These are phyloP conservation scores for Jatropha podagrica DNA, from an alignment of 441 rosid genomes.

Conservation along the genomic window DNA sequence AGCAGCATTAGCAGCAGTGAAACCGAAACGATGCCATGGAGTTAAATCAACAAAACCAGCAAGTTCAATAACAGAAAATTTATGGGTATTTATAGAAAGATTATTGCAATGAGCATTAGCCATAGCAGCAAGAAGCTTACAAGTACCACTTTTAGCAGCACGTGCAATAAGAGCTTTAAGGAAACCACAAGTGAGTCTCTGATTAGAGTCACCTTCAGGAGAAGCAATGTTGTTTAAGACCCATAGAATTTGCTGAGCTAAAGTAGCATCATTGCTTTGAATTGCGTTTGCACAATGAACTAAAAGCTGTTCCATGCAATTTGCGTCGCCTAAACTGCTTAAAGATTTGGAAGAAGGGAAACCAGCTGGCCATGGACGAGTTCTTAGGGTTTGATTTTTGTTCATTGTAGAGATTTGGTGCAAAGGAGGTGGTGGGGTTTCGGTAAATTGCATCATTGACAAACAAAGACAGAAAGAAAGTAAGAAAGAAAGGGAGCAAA, in stretches of 20 bases:
- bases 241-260: conserved; percentile 86
- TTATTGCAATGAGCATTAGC: conserved; percentile 34
- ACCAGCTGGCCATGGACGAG: conserved; percentile 61
- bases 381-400: conserved; percentile 38
- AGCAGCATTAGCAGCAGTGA: conserved; percentile 77
- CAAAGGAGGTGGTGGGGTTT: conserved; percentile 48
- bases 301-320: conserved; percentile 81
- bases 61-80: conserved; percentile 77
- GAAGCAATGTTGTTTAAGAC: conserved; percentile 84
- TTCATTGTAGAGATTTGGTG: conserved; percentile 39
- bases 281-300: conserved; percentile 87
- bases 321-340: conserved; percentile 60
- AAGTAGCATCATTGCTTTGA: conserved; percentile 70
- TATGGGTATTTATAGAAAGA: conserved; percentile 44
- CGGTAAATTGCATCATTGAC: conserved; percentile 63
- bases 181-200: conserved; percentile 64
- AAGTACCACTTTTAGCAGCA: conserved; percentile 58
- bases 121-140: conserved; percentile 55
- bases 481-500: conserved; percentile 9
- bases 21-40: conserved; percentile 93
- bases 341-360: conserved; percentile 54
- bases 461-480: conserved; percentile 3
- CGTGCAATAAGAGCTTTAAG: conserved; percentile 79
- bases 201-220: conserved; percentile 82
- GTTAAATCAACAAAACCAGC: conserved; percentile 83